These are phyloP conservation scores for Yamadazyma paraphyllophila DNA, from an alignment of 805 yeast species.

Conservation along the genomic window DNA sequence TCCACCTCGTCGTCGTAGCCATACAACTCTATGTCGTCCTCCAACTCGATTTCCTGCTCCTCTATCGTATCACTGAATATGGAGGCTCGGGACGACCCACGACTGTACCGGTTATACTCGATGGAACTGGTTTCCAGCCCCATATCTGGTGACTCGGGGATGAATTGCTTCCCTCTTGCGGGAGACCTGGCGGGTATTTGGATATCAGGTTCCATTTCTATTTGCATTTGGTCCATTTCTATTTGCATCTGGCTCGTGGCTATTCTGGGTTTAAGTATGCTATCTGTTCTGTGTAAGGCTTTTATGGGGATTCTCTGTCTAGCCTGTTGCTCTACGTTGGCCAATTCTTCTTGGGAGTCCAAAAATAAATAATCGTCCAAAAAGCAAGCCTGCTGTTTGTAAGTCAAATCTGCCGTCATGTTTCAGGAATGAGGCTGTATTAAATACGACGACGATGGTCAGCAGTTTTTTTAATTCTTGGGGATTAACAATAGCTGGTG, in stretches of 20 bases:
- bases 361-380: conserved; percentile 1
- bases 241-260: too few species aligned
- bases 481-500: background rate
- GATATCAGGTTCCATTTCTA: background rate
- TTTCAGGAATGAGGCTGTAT: conserved; percentile 1
- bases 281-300: background rate
- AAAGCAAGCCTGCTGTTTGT: background rate
- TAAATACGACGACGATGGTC: background rate
- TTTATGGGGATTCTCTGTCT: background rate
- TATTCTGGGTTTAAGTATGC: background rate
- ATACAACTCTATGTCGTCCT: conserved; percentile 10
- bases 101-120: conserved; percentile 17
- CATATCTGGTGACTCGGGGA: conserved; percentile 15
- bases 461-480: background rate
- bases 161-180: conserved; percentile 1
- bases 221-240: too few species aligned
- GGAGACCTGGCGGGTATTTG: conserved; percentile 15
- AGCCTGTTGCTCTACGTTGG: background rate
- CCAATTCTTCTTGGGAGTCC: background rate
- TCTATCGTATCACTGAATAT: conserved; percentile 15
- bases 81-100: conserved; percentile 17
- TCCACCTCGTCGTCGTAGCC: conserved; percentile 9
- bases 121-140: conserved; percentile 22
- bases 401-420: conserved; percentile 1
- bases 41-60: background rate